These are phyloP conservation scores for Aspergillus leporis DNA, from an alignment of 495 filamentous ascomycete genomes.

Conservation along the genomic window DNA sequence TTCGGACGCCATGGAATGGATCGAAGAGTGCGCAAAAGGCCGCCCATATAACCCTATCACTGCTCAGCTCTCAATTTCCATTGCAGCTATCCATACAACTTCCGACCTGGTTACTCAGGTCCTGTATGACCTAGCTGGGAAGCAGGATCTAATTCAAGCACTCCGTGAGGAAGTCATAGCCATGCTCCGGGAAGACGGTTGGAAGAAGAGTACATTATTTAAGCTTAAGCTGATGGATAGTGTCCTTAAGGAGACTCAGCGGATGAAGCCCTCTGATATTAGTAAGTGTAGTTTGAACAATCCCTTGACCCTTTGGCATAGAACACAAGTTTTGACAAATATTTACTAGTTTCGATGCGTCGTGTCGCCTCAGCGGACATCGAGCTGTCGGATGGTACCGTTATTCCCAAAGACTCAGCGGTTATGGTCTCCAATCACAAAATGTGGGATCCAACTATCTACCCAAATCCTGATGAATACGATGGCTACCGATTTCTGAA, in stretches of 20 bases:
- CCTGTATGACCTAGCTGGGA: no score
- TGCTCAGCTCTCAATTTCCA: no score
- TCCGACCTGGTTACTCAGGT: no score
- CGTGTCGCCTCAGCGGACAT: constrained; percentile 31
- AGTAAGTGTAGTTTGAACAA: no score
- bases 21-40: no score
- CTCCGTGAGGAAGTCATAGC: constrained; percentile 12
- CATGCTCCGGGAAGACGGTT: constrained; percentile 4
- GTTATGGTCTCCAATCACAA: constrained; percentile 29
- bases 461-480: constrained; percentile 40
- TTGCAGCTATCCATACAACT: no score
- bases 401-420: constrained; percentile 20
- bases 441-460: constrained; percentile 36
- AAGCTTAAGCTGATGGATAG: constrained; percentile 19
- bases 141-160: constrained; percentile 13
- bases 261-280: constrained; percentile 9
- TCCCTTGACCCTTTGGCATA: neutral
- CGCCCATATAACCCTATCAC: no score
- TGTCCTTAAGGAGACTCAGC: constrained; percentile 20
- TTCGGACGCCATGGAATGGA: no score
- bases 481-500: constrained; percentile 41
- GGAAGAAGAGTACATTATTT: neutral
- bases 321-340: no score
- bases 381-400: constrained; percentile 23
- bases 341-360: constrained; percentile 40